Conservation (phyloP, 306 rosid genomes). For the Ammopiptanthus mongolicus region DNA sequence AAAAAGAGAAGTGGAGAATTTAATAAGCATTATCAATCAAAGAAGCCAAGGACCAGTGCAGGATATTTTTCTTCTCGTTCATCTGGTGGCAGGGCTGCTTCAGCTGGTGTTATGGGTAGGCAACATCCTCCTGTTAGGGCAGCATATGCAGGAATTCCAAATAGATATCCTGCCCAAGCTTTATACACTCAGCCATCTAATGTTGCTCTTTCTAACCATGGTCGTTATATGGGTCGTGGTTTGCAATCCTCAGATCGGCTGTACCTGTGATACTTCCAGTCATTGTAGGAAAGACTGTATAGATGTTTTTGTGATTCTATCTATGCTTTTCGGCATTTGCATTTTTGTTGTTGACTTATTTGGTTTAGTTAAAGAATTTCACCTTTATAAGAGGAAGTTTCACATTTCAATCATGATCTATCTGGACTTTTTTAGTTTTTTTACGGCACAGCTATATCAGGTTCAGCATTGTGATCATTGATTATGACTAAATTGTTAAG, state of each 20-base stretch:
- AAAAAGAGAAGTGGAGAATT: conserved; percentile 37
- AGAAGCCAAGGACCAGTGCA: conserved; percentile 37
- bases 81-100: conserved; percentile 13
- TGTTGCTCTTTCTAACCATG: conserved; percentile 26
- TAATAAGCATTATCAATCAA: conserved; percentile 30
- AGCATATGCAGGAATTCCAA: conserved; percentile 20
- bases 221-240: conserved; percentile 32
- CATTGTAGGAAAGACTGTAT: conserved; percentile 1
- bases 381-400: not conserved
- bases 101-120: conserved; percentile 25
- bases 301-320: not conserved
- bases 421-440: not conserved
- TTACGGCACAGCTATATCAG: not conserved
- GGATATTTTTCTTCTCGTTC: conserved; percentile 34
- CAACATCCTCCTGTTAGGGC: conserved; percentile 35
- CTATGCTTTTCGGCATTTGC: not conserved
- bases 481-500: not conserved
- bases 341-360: not conserved
- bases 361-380: not conserved
- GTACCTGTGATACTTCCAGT: conserved; percentile 26
- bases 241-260: conserved; percentile 45
- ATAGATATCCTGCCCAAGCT: conserved; percentile 41
- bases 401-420: not conserved
- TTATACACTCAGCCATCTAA: conserved; percentile 32
- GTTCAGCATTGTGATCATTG: not conserved